Evolutionary conservation across 202 grass and related monocot genomes (phyloP), one percentile per base, ranked within the genome.

Genomic region (Schoenoplectus tabernaemontani): DNA sequence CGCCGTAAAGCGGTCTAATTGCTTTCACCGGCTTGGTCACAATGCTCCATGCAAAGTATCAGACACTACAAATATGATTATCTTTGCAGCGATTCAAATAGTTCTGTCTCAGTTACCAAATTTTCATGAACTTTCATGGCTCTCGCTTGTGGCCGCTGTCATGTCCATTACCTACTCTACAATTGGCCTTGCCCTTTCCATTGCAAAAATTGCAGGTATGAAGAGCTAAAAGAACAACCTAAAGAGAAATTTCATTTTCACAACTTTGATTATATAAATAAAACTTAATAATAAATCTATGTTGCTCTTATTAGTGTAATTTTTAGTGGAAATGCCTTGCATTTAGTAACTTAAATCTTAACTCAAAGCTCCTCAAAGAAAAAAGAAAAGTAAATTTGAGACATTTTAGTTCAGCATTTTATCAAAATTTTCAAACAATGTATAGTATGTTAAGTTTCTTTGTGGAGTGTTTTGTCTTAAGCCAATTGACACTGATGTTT

Each of bases 61-160:
- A 11, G 82, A 89, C 84, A 94, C 86, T 1, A 84, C 75, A 5
- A 84, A 92, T 82, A 85, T 92, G 89, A 86, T 94, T 36, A 90
- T 98, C 69, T 98, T 98, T 39, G 95, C 91, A 0, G 19, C n/a
- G 4, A 87, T 98, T 66, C 91, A 98, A 84, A 86, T 92, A 39
- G 16, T 86, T 28, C 76, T 98, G 23, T 98, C 95, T 0, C 95
- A 98, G 82, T 50, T 98, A 4, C 95, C 88, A 1, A 98, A 98
- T 61, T 98, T 98, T 48, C 91, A 94, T 86, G 91, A 98, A 82
- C 24, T 98, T 17, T 98, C 87, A 86, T 94, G 87, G 89, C 95
- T 98, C 34, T 94, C 95, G 72, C 88, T 98, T 9, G 56, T 98
- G 39, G 95, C 95, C 0, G 95, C 95, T 0, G 67, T 98, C 82